Evolutionary conservation across 495 filamentous ascomycete genomes (phyloP).

Genomic region (Monascus purpureus): DNA sequence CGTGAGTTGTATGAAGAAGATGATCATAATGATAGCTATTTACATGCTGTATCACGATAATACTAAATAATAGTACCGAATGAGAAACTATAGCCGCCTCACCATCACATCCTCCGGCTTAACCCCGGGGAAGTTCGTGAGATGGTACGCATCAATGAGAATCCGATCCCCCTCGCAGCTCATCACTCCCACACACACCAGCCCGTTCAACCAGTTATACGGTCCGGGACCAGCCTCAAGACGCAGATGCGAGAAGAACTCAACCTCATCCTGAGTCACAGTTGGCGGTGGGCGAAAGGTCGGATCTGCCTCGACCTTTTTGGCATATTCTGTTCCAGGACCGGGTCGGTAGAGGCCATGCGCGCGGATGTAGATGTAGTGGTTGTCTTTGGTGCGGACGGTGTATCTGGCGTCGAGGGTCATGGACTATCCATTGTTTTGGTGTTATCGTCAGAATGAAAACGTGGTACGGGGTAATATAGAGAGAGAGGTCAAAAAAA

Average conservation of each 20-base stretch:
- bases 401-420: constrained; percentile 20
- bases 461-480: too few species aligned
- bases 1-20: too few species aligned
- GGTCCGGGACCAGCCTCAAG: constrained; percentile 14
- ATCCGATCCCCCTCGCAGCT: constrained; percentile 16
- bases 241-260: constrained; percentile 20
- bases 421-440: constrained; percentile 22
- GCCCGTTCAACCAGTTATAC: constrained; percentile 22
- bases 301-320: constrained; percentile 10
- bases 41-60: too few species aligned
- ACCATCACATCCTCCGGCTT: constrained; percentile 17
- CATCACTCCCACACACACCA: constrained; percentile 22
- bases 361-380: constrained; percentile 18
- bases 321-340: constrained; percentile 16
- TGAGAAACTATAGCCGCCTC: constrained; percentile 2
- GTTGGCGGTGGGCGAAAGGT: constrained; percentile 6
- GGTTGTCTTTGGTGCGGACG: constrained; percentile 11
- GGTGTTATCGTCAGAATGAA: too few species aligned
- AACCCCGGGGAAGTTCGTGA: constrained; percentile 17
- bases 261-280: constrained; percentile 16
- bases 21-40: too few species aligned
- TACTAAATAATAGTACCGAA: too few species aligned
- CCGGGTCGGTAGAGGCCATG: constrained; percentile 20
- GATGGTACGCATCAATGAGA: constrained; percentile 20
- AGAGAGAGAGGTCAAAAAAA: too few species aligned